Evolutionary conservation across 2,329 filamentous ascomycete genomes (phyloP), one percentile per base, ranked within the genome.

Genomic region (Cercospora canescens): DNA sequence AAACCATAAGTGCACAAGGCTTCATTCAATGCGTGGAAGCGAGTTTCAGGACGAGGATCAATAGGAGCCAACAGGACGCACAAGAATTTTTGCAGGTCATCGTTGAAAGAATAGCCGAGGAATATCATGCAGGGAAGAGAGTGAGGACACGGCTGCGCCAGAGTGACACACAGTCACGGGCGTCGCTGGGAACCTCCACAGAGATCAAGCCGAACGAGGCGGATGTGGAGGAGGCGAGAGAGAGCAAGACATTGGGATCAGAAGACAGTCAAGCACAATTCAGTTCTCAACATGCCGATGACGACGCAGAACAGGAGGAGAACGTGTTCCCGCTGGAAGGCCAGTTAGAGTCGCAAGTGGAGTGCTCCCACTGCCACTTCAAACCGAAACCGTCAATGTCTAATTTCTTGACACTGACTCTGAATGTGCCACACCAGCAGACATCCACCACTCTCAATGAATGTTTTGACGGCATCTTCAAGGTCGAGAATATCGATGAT

Each of bases 31-130:
- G 91, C 0, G 83, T 99, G 60, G 95, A 99, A 81, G 83, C 84
- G 32, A 93, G 94, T 0, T 99, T 97, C 76, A 88, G 88, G 63
- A 94, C 96, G 74, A 89, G 92, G 73, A 96, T 99, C 73, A 97
- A 92, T 76, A 86, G 94, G 62, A 93, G 95, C 76, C 95, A 99
- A 79, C 95, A 99, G 79, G 95, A 99, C 81, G 95, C 95, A 11
- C 95, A 99, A 76, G 95, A 99, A 78, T 97, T 99, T 70, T 81
- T 99, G 63, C 95, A 99, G 80, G 90, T 98, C 58, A 90, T 99
- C 12, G 91, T 93, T 2, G 94, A 99, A 81, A 87, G 94, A 60
- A 83, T 99, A 63, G 93, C 92, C 74, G 95, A 99, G 75, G 95
- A 99, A 79, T 97, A 97, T 74, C 89, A 96, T 76, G 93, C 93